Evolutionary conservation across 805 yeast genomes (phyloP).

Genomic region (Wickerhamomyces bisporus): DNA sequence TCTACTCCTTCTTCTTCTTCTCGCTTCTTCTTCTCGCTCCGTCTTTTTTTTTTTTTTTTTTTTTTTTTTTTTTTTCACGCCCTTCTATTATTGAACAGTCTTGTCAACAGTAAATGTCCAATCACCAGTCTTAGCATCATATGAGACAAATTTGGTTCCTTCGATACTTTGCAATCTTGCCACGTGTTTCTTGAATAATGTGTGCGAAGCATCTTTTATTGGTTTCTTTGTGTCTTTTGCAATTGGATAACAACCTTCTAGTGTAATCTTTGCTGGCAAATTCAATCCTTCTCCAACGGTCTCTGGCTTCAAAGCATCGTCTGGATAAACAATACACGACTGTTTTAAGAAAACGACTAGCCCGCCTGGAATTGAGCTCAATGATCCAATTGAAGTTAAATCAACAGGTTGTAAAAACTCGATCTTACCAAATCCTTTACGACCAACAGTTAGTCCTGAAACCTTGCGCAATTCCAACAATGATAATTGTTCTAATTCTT

Average conservation of each 20-base stretch:
- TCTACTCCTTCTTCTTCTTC: too few species aligned
- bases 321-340: constrained; percentile 69
- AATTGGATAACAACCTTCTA: constrained; percentile 80
- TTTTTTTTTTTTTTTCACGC: not conserved
- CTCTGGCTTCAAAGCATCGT: constrained; percentile 52
- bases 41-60: too few species aligned
- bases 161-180: constrained; percentile 56
- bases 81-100: constrained; percentile 4
- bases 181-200: constrained; percentile 63
- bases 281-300: constrained; percentile 77
- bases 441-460: constrained; percentile 66
- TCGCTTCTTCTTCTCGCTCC: too few species aligned
- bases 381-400: constrained; percentile 57
- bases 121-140: constrained; percentile 70
- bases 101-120: constrained; percentile 58
- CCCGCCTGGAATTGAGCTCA: constrained; percentile 61
- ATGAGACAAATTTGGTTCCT: constrained; percentile 62
- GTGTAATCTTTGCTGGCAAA: constrained; percentile 63
- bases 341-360: constrained; percentile 56
- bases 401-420: constrained; percentile 82
- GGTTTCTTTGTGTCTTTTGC: constrained; percentile 65
- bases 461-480: constrained; percentile 62
- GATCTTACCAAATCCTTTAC: constrained; percentile 65
- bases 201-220: constrained; percentile 73
- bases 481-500: constrained; percentile 53